Conservation (phyloP, 768 basidiomycete species). For the Neoboletus brunneissimus region DNA sequence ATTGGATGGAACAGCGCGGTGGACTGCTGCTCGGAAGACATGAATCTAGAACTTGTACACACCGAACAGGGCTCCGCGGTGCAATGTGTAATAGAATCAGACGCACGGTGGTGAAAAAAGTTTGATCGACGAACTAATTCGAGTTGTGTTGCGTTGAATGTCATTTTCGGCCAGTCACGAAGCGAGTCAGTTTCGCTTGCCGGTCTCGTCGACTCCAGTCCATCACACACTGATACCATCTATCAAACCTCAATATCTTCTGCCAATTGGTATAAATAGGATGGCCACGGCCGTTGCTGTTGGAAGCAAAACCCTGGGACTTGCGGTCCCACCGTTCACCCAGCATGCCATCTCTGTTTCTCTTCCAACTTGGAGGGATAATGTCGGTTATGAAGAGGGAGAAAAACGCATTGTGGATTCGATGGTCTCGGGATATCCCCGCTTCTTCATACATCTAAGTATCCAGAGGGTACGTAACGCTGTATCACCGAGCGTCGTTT, state of each 20-base stretch:
- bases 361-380: slow-evolving; percentile 89
- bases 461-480: slow-evolving; percentile 73
- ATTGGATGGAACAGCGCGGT: background rate
- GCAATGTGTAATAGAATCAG: background rate
- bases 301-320: slow-evolving; percentile 37
- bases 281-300: background rate
- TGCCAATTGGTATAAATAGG: too few species aligned
- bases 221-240: background rate
- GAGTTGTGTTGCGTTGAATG: background rate
- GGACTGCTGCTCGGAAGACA: background rate
- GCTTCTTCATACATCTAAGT: slow-evolving; percentile 88
- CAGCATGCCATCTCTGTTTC: slow-evolving; percentile 95
- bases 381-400: slow-evolving; percentile 89
- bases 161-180: background rate
- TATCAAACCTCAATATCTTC: background rate
- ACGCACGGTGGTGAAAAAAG: background rate
- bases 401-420: slow-evolving; percentile 70
- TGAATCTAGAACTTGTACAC: background rate
- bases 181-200: background rate
- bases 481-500: background rate
- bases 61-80: background rate
- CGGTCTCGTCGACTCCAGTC: background rate
- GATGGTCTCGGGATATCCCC: slow-evolving; percentile 90
- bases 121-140: background rate
- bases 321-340: slow-evolving; percentile 61